A percentile compares a stretch with the other conserved stretches of the same genome.
Conservation (phyloP, 73 alveolate species). For the Uronychia setigera region DNA sequence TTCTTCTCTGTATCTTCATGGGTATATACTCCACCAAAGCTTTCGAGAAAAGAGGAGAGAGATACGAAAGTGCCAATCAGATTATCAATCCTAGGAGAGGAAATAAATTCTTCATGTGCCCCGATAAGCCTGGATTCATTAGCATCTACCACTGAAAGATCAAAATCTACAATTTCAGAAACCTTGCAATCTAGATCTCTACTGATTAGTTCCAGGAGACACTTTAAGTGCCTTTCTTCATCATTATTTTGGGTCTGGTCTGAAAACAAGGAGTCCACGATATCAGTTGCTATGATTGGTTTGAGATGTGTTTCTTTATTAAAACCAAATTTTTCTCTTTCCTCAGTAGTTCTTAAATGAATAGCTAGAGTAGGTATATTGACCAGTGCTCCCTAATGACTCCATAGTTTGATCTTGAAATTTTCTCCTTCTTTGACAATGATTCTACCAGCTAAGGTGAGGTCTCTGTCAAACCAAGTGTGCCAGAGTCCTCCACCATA, state of each 20-base stretch:
- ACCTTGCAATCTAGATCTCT: conserved; percentile 3
- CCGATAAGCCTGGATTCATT: conserved; percentile 66
- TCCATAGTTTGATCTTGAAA: conserved; percentile 54
- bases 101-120: conserved; percentile 72
- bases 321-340: no score
- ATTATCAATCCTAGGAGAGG: conserved; percentile 75
- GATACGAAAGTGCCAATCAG: conserved; percentile 71
- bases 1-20: not conserved
- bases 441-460: conserved; percentile 77
- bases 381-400: conserved; percentile 62
- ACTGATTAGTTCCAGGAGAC: conserved; percentile 9
- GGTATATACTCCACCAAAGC: no score
- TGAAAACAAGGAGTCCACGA: conserved; percentile 20
- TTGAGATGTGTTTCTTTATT: conserved; percentile 73
- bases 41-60: conserved; percentile 53
- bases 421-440: conserved; percentile 46
- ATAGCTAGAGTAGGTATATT: conserved; percentile 76
- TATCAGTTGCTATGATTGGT: conserved; percentile 67
- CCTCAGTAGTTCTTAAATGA: conserved; percentile 60
- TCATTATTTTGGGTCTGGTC: conserved; percentile 26
- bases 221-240: conserved; percentile 2
- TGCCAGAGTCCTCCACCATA: conserved; percentile 87
- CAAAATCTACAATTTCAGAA: conserved; percentile 69
- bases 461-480: conserved; percentile 82
- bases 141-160: conserved; percentile 68